A percentile compares a stretch with the other conserved stretches of the same genome.
Evolutionary conservation across 1,139 yeast genomes (phyloP).

Genomic region (Debaryomyces nepalensis): DNA sequence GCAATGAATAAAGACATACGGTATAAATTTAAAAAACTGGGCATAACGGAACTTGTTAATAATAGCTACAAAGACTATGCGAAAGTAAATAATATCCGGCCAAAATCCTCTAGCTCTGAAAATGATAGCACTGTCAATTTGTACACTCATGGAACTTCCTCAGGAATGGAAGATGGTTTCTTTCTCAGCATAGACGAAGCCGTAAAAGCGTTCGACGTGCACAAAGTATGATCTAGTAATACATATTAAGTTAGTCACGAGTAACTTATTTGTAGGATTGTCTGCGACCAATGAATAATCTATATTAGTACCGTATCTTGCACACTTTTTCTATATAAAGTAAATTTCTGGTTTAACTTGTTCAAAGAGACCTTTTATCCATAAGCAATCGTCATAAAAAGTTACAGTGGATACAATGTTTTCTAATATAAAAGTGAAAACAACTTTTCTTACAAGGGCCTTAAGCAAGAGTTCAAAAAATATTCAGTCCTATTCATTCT

Average conservation of each 20-base stretch:
- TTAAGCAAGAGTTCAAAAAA: constrained; percentile 11
- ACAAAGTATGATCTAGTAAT: constrained; percentile 6
- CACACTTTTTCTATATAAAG: no score
- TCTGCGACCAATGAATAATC: constrained; percentile 1
- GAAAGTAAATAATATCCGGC: background rate
- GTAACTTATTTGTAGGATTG: background rate
- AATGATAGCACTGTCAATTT: constrained; percentile 6
- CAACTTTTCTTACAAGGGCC: background rate
- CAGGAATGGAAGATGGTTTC: constrained; percentile 37
- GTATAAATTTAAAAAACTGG: constrained; percentile 26
- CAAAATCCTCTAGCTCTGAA: background rate
- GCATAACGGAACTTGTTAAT: constrained; percentile 31
- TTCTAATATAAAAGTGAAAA: background rate
- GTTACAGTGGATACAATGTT: background rate
- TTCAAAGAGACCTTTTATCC: no score
- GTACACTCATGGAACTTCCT: constrained; percentile 17
- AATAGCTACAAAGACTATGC: constrained; percentile 20
- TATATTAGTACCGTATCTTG: no score
- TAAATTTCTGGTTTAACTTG: no score
- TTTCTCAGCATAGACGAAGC: constrained; percentile 40
- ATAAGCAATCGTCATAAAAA: background rate
- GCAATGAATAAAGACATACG: constrained; percentile 28
- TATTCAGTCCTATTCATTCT: constrained; percentile 30
- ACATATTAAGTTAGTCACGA: background rate
- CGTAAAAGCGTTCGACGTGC: constrained; percentile 22